Evolutionary conservation across 2,329 filamentous ascomycete species (phyloP).

Genomic region (Fusarium keratoplasticum): DNA sequence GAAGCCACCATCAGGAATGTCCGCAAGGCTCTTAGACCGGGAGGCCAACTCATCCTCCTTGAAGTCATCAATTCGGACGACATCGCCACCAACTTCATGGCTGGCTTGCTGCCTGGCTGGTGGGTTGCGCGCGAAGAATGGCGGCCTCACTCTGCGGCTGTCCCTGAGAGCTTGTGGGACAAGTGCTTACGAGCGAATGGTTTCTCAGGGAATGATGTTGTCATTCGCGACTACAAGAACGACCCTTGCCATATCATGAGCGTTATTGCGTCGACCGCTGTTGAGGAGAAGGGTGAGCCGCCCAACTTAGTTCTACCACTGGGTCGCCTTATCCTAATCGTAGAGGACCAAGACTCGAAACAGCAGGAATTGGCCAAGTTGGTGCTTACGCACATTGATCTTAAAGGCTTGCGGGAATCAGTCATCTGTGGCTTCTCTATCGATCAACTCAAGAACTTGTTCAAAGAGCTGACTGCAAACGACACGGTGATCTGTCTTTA

Average conservation of each 20-base stretch:
- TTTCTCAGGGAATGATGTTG: not conserved
- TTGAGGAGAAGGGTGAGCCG: not conserved
- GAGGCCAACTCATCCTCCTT: conserved; percentile 40
- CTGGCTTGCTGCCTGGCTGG: conserved; percentile 23
- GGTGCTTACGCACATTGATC: no score
- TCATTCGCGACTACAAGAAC: not conserved
- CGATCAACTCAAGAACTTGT: no score
- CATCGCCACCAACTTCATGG: not conserved
- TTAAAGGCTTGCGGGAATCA: no score
- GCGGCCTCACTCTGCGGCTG: not conserved
- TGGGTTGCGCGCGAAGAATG: conserved; percentile 7
- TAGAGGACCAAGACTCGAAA: no score
- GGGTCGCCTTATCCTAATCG: not conserved
- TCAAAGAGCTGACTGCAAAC: no score
- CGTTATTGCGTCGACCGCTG: not conserved
- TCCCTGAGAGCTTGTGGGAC: not conserved
- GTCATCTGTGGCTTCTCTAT: no score
- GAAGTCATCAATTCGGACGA: not conserved
- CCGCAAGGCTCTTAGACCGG: conserved; percentile 40
- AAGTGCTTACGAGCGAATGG: not conserved
- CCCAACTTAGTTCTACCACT: not conserved
- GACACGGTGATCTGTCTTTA: no score
- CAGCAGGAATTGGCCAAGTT: no score
- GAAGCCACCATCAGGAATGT: conserved; percentile 33
- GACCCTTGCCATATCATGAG: not conserved